Evolutionary conservation across 352 stramenopile genomes (phyloP).

Genomic region (Pythium graminicola): DNA sequence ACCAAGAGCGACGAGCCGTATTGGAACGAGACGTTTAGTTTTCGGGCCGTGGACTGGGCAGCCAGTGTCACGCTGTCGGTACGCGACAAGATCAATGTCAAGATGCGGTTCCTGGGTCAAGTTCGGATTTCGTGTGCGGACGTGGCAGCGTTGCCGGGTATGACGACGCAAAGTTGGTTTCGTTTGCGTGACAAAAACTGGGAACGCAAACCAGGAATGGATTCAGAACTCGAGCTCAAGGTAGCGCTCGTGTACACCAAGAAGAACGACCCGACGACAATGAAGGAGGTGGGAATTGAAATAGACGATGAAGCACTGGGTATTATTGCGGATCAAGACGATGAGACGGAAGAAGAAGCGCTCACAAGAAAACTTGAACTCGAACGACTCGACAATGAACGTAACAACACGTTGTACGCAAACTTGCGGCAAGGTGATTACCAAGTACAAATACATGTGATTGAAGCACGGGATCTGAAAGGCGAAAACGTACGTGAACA

Average conservation of each 20-base stretch:
- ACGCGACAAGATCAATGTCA: conserved; percentile 64
- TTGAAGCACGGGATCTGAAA: conserved; percentile 66
- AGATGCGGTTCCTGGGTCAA: conserved; percentile 67
- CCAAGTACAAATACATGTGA: conserved; percentile 7
- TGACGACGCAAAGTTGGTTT: conserved; percentile 59
- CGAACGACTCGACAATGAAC: conserved; percentile 48
- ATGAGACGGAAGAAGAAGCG: conserved; percentile 67
- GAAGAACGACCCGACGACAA: conserved; percentile 42
- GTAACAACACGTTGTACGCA: conserved; percentile 37
- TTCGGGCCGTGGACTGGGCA: conserved; percentile 61
- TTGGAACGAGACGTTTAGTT: conserved; percentile 76
- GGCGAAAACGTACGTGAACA: conserved; percentile 57
- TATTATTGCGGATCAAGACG: conserved; percentile 55
- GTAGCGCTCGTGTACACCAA: conserved; percentile 58
- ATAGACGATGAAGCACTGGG: conserved; percentile 26
- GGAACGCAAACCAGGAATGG: conserved; percentile 28
- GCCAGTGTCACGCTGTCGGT: conserved; percentile 57
- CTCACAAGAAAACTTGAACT: conserved; percentile 30
- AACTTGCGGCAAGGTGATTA: conserved; percentile 67
- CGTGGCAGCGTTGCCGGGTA: conserved; percentile 45
- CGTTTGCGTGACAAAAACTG: conserved; percentile 40
- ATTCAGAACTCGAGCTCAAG: conserved; percentile 53
- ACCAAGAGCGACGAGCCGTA: conserved; percentile 51
- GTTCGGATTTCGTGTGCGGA: conserved; percentile 48
- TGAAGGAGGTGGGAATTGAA: conserved; percentile 12